Base-by-base conservation (phyloP, 2,329 filamentous ascomycete genomes). In the Microsporum canis region DNA sequence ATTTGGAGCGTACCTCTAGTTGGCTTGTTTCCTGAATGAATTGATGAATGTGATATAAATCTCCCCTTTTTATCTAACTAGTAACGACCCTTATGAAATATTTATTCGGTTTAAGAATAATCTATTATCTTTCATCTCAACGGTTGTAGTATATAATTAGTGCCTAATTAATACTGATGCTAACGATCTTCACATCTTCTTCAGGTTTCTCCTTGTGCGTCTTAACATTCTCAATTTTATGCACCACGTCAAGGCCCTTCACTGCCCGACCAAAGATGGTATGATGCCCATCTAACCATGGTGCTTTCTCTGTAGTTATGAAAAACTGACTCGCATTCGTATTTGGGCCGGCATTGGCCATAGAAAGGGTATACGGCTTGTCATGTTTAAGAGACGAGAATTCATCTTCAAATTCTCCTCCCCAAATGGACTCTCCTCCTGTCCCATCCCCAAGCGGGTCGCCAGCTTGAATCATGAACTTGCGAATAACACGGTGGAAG, bases 311-410 rank as follows among this genome's bases (percentile, higher is more conserved):
- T 0, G 92, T 96, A 0, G 94, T 99, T 66, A 99, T 96, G 70
- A 99, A 99, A 73, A 99, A 99, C 73, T 99, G 94, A 70, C 88
- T 94, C 12, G 88, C 94, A 71, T 99, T 99, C 39, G 91, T 96
- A 69, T 92, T 91, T 0, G 91, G 90, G 0, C 94, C 94, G 0
- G 94, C 92, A 73, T 99, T 99, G 10, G 94, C 94, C 94, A 99
- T 99, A 72, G 89, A 95, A 62, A 97, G 80, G 0, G 91, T 97
- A 72, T 96, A 99, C 1, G 94, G 88, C 76, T 94, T 95, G 77
- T 99, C 94, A 70, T 99, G 94, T 72, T 88, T 89, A 64, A 99
- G 76, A 17, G 84, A 88, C 67, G 88, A 91, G 68, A 99, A 96
- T 73, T 99, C 94, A 71, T 99, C 94, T 69, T 88, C 88, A 68